These are phyloP conservation scores for Solanum dulcamara DNA, from an alignment of 257 asterid species.

Conservation along the genomic window DNA sequence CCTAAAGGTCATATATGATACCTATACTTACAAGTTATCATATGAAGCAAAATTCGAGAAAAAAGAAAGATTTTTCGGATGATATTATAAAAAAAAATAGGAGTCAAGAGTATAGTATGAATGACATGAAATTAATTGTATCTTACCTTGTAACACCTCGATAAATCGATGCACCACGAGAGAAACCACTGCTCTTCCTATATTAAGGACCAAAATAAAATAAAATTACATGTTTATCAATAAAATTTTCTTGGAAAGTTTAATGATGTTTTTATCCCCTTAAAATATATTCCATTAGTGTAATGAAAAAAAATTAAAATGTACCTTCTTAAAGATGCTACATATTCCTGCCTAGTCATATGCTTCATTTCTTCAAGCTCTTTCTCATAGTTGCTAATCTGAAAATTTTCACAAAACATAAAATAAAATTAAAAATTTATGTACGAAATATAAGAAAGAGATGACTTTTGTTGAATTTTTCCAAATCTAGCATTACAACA, in stretches of 20 bases:
- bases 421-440: too few relatives aligned
- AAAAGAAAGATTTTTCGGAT: neutral
- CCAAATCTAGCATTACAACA: neutral
- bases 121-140: neutral
- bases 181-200: conserved; percentile 93
- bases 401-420: neutral
- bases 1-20: neutral
- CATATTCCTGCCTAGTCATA: conserved; percentile 86
- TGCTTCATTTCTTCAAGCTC: conserved; percentile 84
- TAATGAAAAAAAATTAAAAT: neutral
- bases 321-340: conserved; percentile 82
- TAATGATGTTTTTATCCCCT: neutral
- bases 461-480: neutral
- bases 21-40: neutral
- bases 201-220: neutral
- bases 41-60: neutral
- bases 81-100: neutral
- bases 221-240: neutral
- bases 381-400: conserved; percentile 80
- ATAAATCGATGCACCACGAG: conserved; percentile 86
- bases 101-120: neutral
- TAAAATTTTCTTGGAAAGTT: neutral
- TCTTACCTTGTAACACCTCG: conserved; percentile 88
- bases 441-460: neutral
- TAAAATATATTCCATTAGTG: neutral